Evolutionary conservation across 306 rosid species (phyloP), one percentile per base, ranked within the genome.

Genomic region (Malus orientalis): DNA sequence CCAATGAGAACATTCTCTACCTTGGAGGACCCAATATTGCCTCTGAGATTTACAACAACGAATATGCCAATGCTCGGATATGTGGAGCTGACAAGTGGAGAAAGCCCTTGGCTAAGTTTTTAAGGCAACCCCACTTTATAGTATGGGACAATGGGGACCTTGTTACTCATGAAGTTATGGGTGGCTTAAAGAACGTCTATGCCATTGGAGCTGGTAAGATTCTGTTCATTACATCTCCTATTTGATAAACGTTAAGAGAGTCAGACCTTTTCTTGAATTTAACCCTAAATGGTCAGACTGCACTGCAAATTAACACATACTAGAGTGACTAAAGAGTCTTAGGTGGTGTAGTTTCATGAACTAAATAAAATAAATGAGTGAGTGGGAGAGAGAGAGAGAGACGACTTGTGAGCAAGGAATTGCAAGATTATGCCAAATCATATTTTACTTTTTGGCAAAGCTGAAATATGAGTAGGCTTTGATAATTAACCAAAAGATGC

Each of bases 1-100:
- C 97, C 58, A 47, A 82, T 40, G 97, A 94, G 84, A 94, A 90
- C 86, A 91, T 91, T 72, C 97, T 94, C 40, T 94, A 94, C 76
- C 93, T 94, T 20, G 98, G 98, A 73, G 98, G 98, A 70, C 98
- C 98, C 10, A 94, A 94, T 81, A 94, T 94, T 77, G 98, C 98
- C 55, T 87, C 97, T 7, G 98, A 91, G 78, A 92, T 94, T 68
- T 94, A 90, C 92, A 90, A 91, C 85, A 94, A 79, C 73, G 98
- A 94, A 83, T 94, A 94, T 60, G 98, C 98, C 71, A 91, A 94
- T 84, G 98, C 98, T 85, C 88, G 97, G 61, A 89, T 94, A 63
- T 94, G 98, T 65, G 98, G 98, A 55, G 87, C 95, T 27, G 98
- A 88, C 76, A 90, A 94, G 81, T 94, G 98, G 98, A 83, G 97